Evolutionary conservation across 176 grass and related monocot genomes (phyloP).

Genomic region (Carex pumila): DNA sequence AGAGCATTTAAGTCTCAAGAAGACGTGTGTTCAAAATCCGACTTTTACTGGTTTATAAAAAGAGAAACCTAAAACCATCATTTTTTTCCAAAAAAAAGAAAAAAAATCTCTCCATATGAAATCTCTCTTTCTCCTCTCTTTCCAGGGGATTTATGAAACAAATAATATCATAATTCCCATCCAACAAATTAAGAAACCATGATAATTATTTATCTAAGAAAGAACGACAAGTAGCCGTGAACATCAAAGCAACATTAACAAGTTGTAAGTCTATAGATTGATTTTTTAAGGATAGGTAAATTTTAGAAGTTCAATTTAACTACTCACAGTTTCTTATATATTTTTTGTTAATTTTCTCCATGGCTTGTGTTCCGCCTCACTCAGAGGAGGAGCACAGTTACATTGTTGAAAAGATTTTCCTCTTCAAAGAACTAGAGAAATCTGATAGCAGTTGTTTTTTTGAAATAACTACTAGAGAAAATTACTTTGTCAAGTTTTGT

Average conservation of each 20-base stretch:
- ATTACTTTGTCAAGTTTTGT: neutral
- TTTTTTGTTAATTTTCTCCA: no score
- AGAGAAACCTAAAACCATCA: neutral
- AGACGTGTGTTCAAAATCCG: neutral
- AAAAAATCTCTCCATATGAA: neutral
- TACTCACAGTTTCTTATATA: no score
- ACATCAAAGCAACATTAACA: neutral
- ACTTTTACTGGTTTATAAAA: neutral
- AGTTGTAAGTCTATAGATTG: neutral
- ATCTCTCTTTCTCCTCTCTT: neutral
- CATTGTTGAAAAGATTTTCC: neutral
- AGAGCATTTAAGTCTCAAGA: neutral
- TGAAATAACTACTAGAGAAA: neutral
- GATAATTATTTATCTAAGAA: neutral
- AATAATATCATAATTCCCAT: neutral
- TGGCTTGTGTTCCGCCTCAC: neutral
- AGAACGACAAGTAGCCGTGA: neutral
- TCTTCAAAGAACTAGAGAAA: neutral
- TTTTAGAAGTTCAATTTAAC: neutral
- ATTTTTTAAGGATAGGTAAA: neutral
- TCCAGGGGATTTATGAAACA: neutral
- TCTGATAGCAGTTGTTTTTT: neutral
- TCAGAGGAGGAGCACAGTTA: neutral
- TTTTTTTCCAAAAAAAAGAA: neutral
- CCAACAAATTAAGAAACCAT: neutral